Evolutionary conservation across 306 rosid genomes (phyloP).

Genomic region (Luffa aegyptiaca): DNA sequence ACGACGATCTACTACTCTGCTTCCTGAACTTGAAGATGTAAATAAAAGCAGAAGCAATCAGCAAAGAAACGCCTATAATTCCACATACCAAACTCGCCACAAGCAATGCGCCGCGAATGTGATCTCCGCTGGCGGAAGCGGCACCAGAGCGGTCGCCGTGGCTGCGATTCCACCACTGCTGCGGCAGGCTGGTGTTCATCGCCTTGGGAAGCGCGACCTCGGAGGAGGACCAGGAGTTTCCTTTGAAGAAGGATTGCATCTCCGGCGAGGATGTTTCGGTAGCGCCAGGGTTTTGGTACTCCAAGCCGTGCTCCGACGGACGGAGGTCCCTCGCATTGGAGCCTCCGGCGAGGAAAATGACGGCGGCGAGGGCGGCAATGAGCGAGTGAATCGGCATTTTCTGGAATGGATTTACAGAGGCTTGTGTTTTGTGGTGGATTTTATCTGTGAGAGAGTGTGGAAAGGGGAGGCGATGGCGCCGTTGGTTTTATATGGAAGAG

Average conservation of each 20-base stretch:
- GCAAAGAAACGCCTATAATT: conserved; percentile 52
- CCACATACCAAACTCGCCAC: conserved; percentile 70
- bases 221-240: conserved; percentile 26
- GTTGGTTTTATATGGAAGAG: not conserved
- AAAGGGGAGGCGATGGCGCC: not conserved
- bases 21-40: conserved; percentile 34
- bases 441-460: not conserved
- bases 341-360: conserved; percentile 15
- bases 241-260: conserved; percentile 63
- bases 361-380: not conserved
- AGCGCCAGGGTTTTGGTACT: conserved; percentile 36
- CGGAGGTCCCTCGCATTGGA: conserved; percentile 49
- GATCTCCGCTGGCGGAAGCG: conserved; percentile 13
- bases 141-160: conserved; percentile 17
- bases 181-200: conserved; percentile 26
- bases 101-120: conserved; percentile 33
- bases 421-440: not conserved
- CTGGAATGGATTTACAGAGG: not conserved
- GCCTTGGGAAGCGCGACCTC: conserved; percentile 30
- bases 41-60: conserved; percentile 45
- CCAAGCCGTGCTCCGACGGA: conserved; percentile 78
- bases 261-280: conserved; percentile 25
- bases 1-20: not conserved
- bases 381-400: conserved; percentile 5
- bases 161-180: conserved; percentile 20